A percentile compares a stretch with the other conserved stretches of the same genome.
Conservation (phyloP, 306 rosid genomes). For the Canavalia ensiformis region DNA sequence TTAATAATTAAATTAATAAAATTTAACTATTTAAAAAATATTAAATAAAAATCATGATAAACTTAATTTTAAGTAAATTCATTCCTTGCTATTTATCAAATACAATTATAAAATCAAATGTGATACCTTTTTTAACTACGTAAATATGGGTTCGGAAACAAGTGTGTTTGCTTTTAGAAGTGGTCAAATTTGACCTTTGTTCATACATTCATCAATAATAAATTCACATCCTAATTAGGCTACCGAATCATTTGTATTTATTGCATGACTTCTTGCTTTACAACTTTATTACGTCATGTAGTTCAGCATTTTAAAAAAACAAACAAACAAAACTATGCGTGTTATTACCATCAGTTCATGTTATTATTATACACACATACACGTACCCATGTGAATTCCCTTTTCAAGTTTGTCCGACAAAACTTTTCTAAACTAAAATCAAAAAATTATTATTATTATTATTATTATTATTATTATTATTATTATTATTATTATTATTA, state of each 20-base stretch:
- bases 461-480: no score
- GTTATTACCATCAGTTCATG: background rate
- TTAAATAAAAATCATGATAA: no score
- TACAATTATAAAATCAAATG: no score
- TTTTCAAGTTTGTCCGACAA: background rate
- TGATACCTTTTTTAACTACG: background rate
- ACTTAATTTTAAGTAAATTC: no score
- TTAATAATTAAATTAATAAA: no score
- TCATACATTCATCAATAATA: background rate
- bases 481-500: no score
- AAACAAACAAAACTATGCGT: background rate
- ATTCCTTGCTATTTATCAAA: no score
- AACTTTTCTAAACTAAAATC: background rate
- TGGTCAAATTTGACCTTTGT: constrained; percentile 29
- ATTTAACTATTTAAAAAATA: no score
- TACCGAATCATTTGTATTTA: constrained; percentile 22
- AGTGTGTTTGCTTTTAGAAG: constrained; percentile 45
- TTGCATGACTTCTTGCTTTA: background rate
- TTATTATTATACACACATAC: background rate
- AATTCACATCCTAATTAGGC: background rate
- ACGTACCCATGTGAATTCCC: no score
- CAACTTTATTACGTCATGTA: background rate
- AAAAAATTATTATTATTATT: background rate
- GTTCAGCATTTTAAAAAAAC: background rate
- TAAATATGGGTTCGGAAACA: constrained; percentile 35